Evolutionary conservation across 257 asterid genomes (phyloP).

Genomic region (Lycium barbarum): DNA sequence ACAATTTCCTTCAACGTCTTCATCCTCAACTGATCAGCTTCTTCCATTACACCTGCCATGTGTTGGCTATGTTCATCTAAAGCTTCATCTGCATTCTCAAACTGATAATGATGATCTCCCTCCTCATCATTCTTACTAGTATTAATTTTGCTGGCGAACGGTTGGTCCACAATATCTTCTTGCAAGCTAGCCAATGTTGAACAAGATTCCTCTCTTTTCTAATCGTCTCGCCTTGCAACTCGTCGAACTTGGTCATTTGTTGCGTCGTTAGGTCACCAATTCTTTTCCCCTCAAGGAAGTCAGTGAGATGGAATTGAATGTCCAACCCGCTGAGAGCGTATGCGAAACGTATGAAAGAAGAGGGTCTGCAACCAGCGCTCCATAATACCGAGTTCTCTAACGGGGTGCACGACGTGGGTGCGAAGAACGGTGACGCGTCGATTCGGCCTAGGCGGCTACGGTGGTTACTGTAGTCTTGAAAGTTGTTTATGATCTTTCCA

Average conservation of each 20-base stretch:
- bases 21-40: slow-evolving; percentile 55
- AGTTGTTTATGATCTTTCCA: slow-evolving; percentile 39
- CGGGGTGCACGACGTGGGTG: slow-evolving; percentile 59
- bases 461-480: slow-evolving; percentile 43
- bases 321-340: slow-evolving; percentile 52
- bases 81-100: slow-evolving; percentile 34
- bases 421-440: slow-evolving; percentile 52
- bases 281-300: slow-evolving; percentile 46
- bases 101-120: background rate
- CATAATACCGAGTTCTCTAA: slow-evolving; percentile 60
- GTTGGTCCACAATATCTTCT: slow-evolving; percentile 49
- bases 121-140: background rate
- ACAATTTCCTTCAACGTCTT: slow-evolving; percentile 45
- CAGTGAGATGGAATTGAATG: slow-evolving; percentile 41
- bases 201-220: slow-evolving; percentile 46
- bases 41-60: slow-evolving; percentile 49
- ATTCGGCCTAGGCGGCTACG: slow-evolving; percentile 39
- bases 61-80: slow-evolving; percentile 43
- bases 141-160: slow-evolving; percentile 33
- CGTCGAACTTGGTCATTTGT: slow-evolving; percentile 47
- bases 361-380: slow-evolving; percentile 69
- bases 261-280: slow-evolving; percentile 33
- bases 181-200: slow-evolving; percentile 48
- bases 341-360: slow-evolving; percentile 51
- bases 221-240: slow-evolving; percentile 46